A percentile compares a stretch with the other conserved stretches of the same genome.
These are phyloP conservation scores for Sphagnum magellanicum DNA, from an alignment of 228 moss, liverwort and hornwort genomes.

Conservation along the genomic window DNA sequence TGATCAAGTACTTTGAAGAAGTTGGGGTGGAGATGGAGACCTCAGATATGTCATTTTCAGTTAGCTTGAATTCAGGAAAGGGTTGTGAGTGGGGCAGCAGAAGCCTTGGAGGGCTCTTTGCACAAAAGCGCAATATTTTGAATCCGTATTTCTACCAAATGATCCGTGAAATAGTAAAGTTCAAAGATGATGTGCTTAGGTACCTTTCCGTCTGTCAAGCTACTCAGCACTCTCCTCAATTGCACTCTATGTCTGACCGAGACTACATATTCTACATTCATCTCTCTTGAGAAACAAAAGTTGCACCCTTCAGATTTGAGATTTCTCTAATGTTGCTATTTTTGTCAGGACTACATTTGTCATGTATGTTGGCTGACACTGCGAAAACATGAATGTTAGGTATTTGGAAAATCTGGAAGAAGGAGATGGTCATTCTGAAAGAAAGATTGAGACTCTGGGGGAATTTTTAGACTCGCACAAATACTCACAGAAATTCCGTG, in stretches of 20 bases:
- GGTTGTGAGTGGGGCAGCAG: constrained; percentile 79
- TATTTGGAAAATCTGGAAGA: constrained; percentile 48
- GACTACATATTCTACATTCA: no score
- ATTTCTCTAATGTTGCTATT: no score
- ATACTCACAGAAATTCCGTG: constrained; percentile 68
- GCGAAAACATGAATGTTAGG: constrained; percentile 9
- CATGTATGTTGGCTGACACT: no score
- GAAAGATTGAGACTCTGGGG: constrained; percentile 45
- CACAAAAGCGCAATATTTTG: constrained; percentile 51
- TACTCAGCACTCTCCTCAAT: no score
- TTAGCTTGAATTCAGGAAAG: constrained; percentile 60
- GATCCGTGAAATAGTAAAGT: constrained; percentile 57
- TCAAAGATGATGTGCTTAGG: constrained; percentile 62
- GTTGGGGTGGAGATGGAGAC: constrained; percentile 62
- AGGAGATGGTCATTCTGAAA: constrained; percentile 30
- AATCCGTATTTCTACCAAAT: constrained; percentile 64
- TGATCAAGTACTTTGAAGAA: constrained; percentile 59
- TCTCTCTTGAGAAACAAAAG: no score
- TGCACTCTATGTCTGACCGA: no score
- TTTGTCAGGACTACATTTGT: no score
- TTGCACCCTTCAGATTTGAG: no score
- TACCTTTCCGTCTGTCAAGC: constrained; percentile 6
- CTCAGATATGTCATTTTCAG: constrained; percentile 70
- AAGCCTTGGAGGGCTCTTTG: constrained; percentile 55
- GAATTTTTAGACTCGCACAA: constrained; percentile 53